Conservation (phyloP, 805 yeast species). For the Yarrowia porcina region DNA sequence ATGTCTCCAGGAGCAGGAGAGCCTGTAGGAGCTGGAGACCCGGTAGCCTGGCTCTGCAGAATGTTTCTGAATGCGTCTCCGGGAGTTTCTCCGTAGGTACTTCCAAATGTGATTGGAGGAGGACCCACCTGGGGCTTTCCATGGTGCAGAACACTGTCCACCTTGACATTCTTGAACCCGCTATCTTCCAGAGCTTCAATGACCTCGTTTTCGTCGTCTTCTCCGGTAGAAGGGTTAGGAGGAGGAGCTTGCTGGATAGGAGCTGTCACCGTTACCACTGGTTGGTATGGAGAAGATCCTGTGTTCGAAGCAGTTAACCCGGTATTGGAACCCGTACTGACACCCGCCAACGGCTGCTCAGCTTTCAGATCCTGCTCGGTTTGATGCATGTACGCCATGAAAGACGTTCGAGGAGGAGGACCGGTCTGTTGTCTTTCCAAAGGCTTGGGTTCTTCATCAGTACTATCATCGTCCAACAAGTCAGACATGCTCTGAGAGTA, state of each 20-base stretch:
- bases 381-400: slow-evolving; percentile 7
- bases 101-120: slow-evolving; percentile 30
- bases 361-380: slow-evolving; percentile 29
- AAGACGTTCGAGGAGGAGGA: not conserved
- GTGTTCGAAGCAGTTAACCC: no score
- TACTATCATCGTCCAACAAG: not conserved
- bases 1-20: slow-evolving; percentile 5
- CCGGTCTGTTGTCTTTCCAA: slow-evolving; percentile 34
- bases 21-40: not conserved
- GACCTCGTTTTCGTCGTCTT: slow-evolving; percentile 65
- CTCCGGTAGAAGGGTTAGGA: not conserved
- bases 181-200: slow-evolving; percentile 73
- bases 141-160: slow-evolving; percentile 70
- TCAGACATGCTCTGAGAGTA: slow-evolving; percentile 24
- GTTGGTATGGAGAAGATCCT: not conserved
- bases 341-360: no score
- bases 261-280: not conserved
- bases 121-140: slow-evolving; percentile 56
- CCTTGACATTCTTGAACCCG: slow-evolving; percentile 71
- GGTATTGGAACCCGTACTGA: no score
- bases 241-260: slow-evolving; percentile 1
- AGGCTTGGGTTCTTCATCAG: slow-evolving; percentile 1
- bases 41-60: slow-evolving; percentile 20
- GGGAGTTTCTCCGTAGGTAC: slow-evolving; percentile 5
- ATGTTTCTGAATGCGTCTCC: slow-evolving; percentile 19